Conservation (phyloP, 1,139 yeast genomes). For the Yamadazyma epiphylla region DNA sequence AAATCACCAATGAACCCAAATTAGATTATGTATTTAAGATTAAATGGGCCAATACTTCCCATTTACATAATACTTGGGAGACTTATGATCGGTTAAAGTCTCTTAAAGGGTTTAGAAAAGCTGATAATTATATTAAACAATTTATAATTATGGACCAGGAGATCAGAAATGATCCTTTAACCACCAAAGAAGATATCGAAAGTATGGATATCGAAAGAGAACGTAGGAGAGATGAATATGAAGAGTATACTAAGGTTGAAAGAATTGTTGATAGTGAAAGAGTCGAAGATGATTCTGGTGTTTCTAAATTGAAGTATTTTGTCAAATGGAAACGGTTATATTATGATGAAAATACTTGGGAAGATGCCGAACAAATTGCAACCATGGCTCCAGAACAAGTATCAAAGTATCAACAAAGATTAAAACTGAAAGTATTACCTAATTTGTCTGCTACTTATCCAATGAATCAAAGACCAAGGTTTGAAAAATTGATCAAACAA, state of each 20-base stretch:
- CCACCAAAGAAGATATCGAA: slow-evolving; percentile 88
- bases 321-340: slow-evolving; percentile 93
- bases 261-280: slow-evolving; percentile 88
- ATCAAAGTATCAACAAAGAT: slow-evolving; percentile 74
- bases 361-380: slow-evolving; percentile 84
- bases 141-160: slow-evolving; percentile 70
- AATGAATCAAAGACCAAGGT: slow-evolving; percentile 68
- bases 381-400: slow-evolving; percentile 82
- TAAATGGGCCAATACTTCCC: slow-evolving; percentile 88
- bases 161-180: slow-evolving; percentile 70
- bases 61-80: slow-evolving; percentile 96
- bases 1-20: slow-evolving; percentile 51
- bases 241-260: slow-evolving; percentile 82
- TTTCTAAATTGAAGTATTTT: slow-evolving; percentile 69
- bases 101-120: slow-evolving; percentile 73
- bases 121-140: slow-evolving; percentile 87
- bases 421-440: slow-evolving; percentile 82
- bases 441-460: slow-evolving; percentile 76
- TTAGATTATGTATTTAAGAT: slow-evolving; percentile 60
- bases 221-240: slow-evolving; percentile 76
- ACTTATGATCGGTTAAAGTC: slow-evolving; percentile 53
- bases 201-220: slow-evolving; percentile 90
- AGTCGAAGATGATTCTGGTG: slow-evolving; percentile 59
- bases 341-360: slow-evolving; percentile 98
- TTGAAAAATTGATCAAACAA: slow-evolving; percentile 81